Evolutionary conservation across 192 early-diverging fungal genomes (phyloP).

Genomic region (Backusella tarrabulga): DNA sequence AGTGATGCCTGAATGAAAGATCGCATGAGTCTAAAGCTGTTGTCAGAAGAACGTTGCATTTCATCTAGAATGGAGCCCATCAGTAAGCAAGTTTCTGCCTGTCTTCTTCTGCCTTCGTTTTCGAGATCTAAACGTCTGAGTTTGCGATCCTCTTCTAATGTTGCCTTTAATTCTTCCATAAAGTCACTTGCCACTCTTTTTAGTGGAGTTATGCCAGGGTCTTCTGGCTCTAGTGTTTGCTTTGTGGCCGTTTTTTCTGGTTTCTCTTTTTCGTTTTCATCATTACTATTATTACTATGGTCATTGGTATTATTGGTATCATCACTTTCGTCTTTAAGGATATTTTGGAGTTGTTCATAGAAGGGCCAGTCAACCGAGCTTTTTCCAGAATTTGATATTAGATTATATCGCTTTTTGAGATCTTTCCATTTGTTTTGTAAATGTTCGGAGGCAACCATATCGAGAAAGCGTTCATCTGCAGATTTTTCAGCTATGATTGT

Average conservation of each 20-base stretch:
- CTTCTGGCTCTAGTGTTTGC: background rate
- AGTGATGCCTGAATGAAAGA: background rate
- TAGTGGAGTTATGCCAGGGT: background rate
- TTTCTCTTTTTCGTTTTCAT: background rate
- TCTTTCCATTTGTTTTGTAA: background rate
- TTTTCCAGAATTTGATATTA: background rate
- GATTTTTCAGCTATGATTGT: background rate
- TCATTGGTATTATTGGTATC: background rate
- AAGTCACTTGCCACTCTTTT: background rate
- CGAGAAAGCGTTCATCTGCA: background rate
- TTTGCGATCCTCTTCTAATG: conserved; percentile 6
- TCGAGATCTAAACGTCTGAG: background rate
- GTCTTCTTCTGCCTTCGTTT: background rate
- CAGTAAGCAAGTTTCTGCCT: background rate
- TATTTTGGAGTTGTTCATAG: background rate
- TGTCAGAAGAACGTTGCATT: background rate
- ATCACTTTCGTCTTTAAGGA: background rate
- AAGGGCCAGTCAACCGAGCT: background rate
- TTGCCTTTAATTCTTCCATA: background rate
- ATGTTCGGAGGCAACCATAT: background rate
- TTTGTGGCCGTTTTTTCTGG: background rate
- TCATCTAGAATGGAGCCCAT: background rate
- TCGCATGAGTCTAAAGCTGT: background rate
- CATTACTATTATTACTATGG: background rate
- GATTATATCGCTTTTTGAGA: background rate